Base-by-base conservation (phyloP, 2,329 filamentous ascomycete genomes). In the Colletotrichum musicola region DNA sequence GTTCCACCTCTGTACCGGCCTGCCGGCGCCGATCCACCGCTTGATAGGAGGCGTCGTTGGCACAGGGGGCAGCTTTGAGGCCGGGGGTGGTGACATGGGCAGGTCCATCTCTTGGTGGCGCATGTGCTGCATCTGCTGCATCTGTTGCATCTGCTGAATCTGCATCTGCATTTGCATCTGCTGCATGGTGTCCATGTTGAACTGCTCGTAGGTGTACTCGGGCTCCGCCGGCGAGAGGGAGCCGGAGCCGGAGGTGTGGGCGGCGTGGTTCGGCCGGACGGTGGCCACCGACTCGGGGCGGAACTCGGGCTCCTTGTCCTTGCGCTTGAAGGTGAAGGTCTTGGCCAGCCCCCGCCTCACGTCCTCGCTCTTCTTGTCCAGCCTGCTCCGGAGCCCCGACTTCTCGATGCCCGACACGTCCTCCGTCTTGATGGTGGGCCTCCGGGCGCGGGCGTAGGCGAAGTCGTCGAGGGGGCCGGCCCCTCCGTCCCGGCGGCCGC, bases 341-440 rank as follows among this genome's bases (percentile, higher is more conserved):
- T 87, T 87, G 13, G 82, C 84, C 2, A 89, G 76, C 0, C 85
- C 85, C 54, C 83, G 84, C 44, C 86, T 80, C 20, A 88, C 82
- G 25, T 81, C 82, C n/a, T 87, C 85, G 72, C 86, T 89, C 72
- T 81, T 86, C 76, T 85, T 86, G 71, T 89, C 87, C 55, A 89
- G 77, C 22, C 81, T 81, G 51, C 78, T 84, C 53, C 87, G 80
- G 56, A 89, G 78, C 0, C 84, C 84, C 2, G 85, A 88, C 72
- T 85, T 86, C 72, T 88, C 86, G 57, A 89, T 87, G 6, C 82
- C 84, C 1, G 84, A 85, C 1, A 85, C 80, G 49, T 88, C 85
- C 30, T 86, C 84, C 0, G 83, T 82, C 73, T 80, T 82, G 71
- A 85, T 75, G 10, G 81, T 81, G 0, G 83, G 80, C 47, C 81